Conservation (phyloP, 768 basidiomycete genomes). For the Macrolepiota dolichaula region DNA sequence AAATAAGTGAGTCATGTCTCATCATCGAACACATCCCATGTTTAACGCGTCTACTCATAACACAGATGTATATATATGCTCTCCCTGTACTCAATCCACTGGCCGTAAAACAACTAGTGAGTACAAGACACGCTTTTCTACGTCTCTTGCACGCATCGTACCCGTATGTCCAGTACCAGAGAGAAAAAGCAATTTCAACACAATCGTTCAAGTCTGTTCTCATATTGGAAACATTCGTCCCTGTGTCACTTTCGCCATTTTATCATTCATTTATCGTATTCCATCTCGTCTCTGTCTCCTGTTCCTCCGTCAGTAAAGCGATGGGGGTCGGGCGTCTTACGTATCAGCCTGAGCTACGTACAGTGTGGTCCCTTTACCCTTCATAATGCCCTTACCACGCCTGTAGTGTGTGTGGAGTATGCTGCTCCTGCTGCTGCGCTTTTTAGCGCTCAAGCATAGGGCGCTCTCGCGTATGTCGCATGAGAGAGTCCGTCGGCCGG, state of each 20-base stretch:
- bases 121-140: slow-evolving; percentile 37
- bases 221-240: slow-evolving; percentile 3
- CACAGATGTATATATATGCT: slow-evolving; percentile 56
- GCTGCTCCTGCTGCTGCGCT: background rate
- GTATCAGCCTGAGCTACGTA: slow-evolving; percentile 17
- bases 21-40: background rate
- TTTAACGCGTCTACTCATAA: background rate
- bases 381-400: background rate
- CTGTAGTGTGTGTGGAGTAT: background rate
- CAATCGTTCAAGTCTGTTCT: background rate
- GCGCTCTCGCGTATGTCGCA: background rate
- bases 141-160: slow-evolving; percentile 19
- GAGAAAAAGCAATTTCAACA: slow-evolving; percentile 13
- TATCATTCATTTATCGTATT: background rate
- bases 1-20: slow-evolving; percentile 61
- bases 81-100: slow-evolving; percentile 54
- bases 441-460: background rate
- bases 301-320: slow-evolving; percentile 1
- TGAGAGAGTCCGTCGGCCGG: background rate
- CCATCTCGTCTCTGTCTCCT: background rate
- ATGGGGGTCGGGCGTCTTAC: slow-evolving; percentile 3
- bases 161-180: slow-evolving; percentile 23
- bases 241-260: slow-evolving; percentile 24
- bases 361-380: slow-evolving; percentile 11
- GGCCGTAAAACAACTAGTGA: slow-evolving; percentile 74